Evolutionary conservation across 202 grass and related monocot genomes (phyloP), one percentile per base, ranked within the genome.

Genomic region (Setaria viridis): DNA sequence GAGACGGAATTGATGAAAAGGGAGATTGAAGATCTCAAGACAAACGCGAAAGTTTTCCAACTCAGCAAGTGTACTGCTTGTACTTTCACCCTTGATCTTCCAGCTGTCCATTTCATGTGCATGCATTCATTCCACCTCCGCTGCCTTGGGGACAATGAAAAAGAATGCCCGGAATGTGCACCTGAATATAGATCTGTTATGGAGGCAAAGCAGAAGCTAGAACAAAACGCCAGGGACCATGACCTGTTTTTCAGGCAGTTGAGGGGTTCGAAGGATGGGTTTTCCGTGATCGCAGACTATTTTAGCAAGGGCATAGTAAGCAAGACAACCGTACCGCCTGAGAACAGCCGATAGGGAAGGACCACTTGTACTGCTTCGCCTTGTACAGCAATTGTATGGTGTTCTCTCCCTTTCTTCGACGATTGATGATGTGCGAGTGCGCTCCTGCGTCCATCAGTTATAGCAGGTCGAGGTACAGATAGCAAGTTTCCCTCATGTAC

Each of bases 61-160:
- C 89, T 99, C 33, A 97, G 92, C 89, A 99, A 99, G 83, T 97
- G 94, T 80, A 99, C 89, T 6, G 47, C 80, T 3, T 99, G 97
- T 92, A 94, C 90, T 12, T 99, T 99, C 73, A 95, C 93, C 67
- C 93, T 95, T 70, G 93, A 95, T 88, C 97, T 99, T 74, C 97
- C 94, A 4, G 94, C 97, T 9, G 94, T 99, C 62, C 97, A 99
- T 88, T 97, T 99, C 80, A 91, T 99, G 97, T 99, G 97, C 92
- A 99, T 97, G 97, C 97, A 99, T 73, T 97, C 97, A 0, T 97
- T 99, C 87, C 97, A 99, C 82, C 89, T 96, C 46, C 92, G 80
- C 76, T 99, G 97, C 82, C 94, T 99, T 4, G 94, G 92, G 34
- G 97, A 99, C 88, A 99, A 93, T 45, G 97, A 99, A 84, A 99